Base-by-base conservation (phyloP, 2,329 filamentous ascomycete species). In the Xylariaceae sp. region DNA sequence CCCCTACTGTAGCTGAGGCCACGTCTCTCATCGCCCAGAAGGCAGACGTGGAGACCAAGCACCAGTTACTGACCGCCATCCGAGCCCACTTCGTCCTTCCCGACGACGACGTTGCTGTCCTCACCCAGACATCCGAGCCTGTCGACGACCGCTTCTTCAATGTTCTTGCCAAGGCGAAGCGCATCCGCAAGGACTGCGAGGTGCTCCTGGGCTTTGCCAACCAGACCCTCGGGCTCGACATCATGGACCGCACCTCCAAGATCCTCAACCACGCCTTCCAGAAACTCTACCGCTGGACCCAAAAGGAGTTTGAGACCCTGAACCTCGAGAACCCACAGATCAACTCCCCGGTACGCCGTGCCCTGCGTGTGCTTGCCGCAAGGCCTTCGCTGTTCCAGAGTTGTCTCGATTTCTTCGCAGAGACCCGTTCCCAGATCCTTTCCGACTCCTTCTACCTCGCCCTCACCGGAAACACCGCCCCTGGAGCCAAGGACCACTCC, bases 271-370 rank as follows among this genome's bases (percentile, higher is more conserved):
- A 84, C 14, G 92, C 88, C 5, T 98, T 93, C 57, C 92, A 98
- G 63, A 98, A 96, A 63, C 77, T 98, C 3, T 96, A 95, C 67
- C 83, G 88, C 57, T 98, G 92, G 92, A 83, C 95, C 17, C 91
- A 96, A 63, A 83, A 86, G 48, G 90, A 96, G 58, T 94, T 98
- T 69, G 95, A 91, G 64, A 85, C 84, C 0, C 70, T 97, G 40
- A 94, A 97, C 63, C 77, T 97, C 7, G 93, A 98, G 61, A 95
- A 94, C 55, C 91, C 91, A 1, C 91, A 95, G 58, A 91, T 97
- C 64, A 91, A 86, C 61, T 79, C 84, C 17, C 84, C 88, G 0
- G 91, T 98, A 50, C 80, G 92, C 41, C 81, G 84, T 45, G 90
- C 90, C 19, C 74, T 98, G 32, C 81, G 90, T 39, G 88, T 95